Conservation (phyloP, 192 early-diverging fungal species). For the Funneliformis geosporum region DNA sequence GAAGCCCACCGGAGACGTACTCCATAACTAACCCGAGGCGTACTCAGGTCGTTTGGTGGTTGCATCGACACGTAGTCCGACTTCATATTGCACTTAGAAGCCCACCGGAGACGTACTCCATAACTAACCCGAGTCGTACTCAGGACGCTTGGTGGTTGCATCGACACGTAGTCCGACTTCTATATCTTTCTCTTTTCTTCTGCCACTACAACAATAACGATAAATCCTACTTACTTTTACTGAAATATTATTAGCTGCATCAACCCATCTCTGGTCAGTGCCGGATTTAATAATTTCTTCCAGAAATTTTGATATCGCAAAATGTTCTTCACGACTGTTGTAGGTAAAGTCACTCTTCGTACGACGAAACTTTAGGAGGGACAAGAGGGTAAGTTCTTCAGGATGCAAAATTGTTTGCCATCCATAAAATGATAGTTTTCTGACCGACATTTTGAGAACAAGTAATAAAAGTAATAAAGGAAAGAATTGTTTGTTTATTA, state of each 20-base stretch:
- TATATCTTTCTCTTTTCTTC: neutral
- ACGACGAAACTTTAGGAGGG: neutral
- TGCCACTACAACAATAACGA: conserved; percentile 10
- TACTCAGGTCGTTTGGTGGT: neutral
- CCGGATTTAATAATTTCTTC: neutral
- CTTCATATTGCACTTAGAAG: no score
- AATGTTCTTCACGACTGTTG: conserved; percentile 11
- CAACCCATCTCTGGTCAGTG: neutral
- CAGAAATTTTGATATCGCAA: conserved; percentile 17
- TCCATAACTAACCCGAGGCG: neutral
- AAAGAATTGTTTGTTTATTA: no score
- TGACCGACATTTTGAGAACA: no score
- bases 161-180: conserved; percentile 1
- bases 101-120: conserved; percentile 19
- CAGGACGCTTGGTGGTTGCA: no score
- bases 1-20: conserved; percentile 13
- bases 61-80: no score
- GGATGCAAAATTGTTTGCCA: neutral
- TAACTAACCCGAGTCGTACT: no score
- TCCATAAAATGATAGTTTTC: no score
- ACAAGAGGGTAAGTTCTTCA: conserved; percentile 1
- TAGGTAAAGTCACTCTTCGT: conserved; percentile 4
- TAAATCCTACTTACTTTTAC: conserved; percentile 23
- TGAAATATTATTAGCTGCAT: neutral
- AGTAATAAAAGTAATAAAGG: no score